phyloP scores from a whole-genome alignment of 2,329 filamentous ascomycete genomes.

The Karstenula rhodostoma region DNA sequence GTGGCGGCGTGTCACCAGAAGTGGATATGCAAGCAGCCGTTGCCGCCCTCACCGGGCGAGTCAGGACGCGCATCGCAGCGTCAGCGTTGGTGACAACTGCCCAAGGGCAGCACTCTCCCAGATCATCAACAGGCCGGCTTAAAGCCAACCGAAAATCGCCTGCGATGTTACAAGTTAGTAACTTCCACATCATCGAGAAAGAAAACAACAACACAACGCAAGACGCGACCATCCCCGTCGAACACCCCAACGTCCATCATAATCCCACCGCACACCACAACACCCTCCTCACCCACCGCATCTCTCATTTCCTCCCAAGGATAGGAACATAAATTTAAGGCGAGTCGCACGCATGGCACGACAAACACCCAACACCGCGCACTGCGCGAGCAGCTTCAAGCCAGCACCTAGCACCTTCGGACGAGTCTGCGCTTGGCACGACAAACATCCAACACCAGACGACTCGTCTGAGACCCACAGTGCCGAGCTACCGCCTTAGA shows the following conservation, averaged over 20 bases:
- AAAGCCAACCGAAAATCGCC: not conserved
- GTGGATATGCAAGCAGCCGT: not conserved
- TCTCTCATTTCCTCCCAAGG: slow-evolving; percentile 1
- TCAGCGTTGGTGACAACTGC: too few relatives aligned
- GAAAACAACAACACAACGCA: not conserved
- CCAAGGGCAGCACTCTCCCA: not conserved
- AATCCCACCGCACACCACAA: not conserved
- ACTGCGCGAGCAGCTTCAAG: not conserved
- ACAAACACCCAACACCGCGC: slow-evolving; percentile 7
- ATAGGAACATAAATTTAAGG: not conserved
- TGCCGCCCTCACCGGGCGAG: not conserved
- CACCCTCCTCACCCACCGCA: not conserved
- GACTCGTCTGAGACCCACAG: slow-evolving; percentile 1
- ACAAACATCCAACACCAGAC: slow-evolving; percentile 14
- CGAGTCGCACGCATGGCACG: not conserved
- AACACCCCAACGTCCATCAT: not conserved
- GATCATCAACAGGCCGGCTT: not conserved
- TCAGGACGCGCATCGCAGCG: too few relatives aligned
- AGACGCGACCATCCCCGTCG: not conserved
- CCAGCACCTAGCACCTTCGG: not conserved
- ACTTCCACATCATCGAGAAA: not conserved
- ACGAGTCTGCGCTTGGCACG: slow-evolving; percentile 6
- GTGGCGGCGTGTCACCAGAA: not conserved
- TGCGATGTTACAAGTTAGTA: slow-evolving; percentile 5
- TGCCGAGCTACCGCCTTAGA: not conserved